Percentiles rank a stretch among this genome's conserved stretches.
Evolutionary conservation across 2,329 filamentous ascomycete species (phyloP).

Genomic region (Didymella pinodella): DNA sequence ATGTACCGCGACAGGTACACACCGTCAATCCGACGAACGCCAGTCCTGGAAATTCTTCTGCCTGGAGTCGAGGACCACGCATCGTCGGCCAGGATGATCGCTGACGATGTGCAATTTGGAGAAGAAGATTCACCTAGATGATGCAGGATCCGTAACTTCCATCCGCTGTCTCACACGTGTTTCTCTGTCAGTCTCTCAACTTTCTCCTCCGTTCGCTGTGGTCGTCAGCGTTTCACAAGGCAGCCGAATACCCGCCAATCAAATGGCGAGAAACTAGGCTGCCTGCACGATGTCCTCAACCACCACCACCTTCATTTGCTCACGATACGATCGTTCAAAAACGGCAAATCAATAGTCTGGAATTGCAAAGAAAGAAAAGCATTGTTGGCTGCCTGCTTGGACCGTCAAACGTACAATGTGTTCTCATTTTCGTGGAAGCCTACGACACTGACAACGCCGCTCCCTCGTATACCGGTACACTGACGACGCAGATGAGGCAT

Average conservation of each 20-base stretch:
- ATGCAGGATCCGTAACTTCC: constrained; percentile 27
- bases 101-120: constrained; percentile 2
- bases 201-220: constrained; percentile 20
- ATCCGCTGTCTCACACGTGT: constrained; percentile 30
- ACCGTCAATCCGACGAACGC: constrained; percentile 19
- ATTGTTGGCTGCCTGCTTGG: constrained; percentile 9
- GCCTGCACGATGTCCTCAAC: constrained; percentile 30
- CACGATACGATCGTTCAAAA: background rate
- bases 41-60: constrained; percentile 17
- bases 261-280: constrained; percentile 28
- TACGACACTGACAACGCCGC: constrained; percentile 1
- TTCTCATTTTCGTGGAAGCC: constrained; percentile 9
- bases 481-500: constrained; percentile 10
- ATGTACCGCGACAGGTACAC: constrained; percentile 17
- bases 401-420: constrained; percentile 1
- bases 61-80: constrained; percentile 9
- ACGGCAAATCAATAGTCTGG: constrained; percentile 12
- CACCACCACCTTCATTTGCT: constrained; percentile 7
- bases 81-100: constrained; percentile 1
- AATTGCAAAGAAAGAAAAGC: background rate
- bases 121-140: constrained; percentile 16
- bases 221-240: constrained; percentile 38
- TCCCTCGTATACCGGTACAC: background rate
- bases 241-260: constrained; percentile 42
- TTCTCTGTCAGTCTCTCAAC: constrained; percentile 24